Evolutionary conservation across 1,284 basidiomycete genomes (phyloP).

Genomic region (Cutaneotrichosporon dermatis): DNA sequence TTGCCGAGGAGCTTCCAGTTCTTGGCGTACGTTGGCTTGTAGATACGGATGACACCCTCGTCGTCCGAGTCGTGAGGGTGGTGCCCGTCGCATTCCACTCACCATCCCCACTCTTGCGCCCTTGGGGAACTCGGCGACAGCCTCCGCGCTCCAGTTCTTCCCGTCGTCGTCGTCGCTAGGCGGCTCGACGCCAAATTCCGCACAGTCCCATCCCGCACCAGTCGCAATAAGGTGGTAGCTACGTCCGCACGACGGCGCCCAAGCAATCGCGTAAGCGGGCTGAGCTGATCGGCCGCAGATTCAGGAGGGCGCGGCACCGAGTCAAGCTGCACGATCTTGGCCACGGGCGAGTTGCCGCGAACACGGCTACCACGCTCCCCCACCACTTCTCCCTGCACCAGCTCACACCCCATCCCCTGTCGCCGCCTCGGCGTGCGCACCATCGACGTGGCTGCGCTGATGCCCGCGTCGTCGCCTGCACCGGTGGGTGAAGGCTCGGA

Average conservation of each 20-base stretch:
- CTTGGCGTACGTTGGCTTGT: constrained; percentile 61
- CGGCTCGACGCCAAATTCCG: constrained; percentile 76
- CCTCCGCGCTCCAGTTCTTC: constrained; percentile 61
- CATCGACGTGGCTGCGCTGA: constrained; percentile 1
- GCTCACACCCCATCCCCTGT: constrained; percentile 86
- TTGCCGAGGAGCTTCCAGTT: constrained; percentile 48
- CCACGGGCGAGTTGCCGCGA: constrained; percentile 65
- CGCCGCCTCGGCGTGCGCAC: constrained; percentile 51
- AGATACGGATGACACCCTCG: constrained; percentile 79
- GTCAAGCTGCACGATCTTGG: constrained; percentile 59
- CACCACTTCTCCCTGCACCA: constrained; percentile 94
- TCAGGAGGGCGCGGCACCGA: constrained; percentile 45
- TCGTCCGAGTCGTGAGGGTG: constrained; percentile 82
- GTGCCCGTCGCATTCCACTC: constrained; percentile 60
- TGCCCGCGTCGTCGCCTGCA: not conserved
- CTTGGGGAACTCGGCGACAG: constrained; percentile 79
- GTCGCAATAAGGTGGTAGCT: constrained; percentile 88
- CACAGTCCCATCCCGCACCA: constrained; percentile 77
- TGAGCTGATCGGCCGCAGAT: constrained; percentile 32
- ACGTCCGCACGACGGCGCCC: constrained; percentile 86
- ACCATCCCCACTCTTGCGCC: constrained; percentile 82
- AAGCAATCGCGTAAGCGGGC: constrained; percentile 72
- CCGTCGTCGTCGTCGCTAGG: constrained; percentile 34
- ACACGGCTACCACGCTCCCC: constrained; percentile 78
- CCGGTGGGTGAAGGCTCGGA: constrained; percentile 52